Evolutionary conservation across 2,329 filamentous ascomycete species (phyloP).

Genomic region (Parastagonospora avenae): DNA sequence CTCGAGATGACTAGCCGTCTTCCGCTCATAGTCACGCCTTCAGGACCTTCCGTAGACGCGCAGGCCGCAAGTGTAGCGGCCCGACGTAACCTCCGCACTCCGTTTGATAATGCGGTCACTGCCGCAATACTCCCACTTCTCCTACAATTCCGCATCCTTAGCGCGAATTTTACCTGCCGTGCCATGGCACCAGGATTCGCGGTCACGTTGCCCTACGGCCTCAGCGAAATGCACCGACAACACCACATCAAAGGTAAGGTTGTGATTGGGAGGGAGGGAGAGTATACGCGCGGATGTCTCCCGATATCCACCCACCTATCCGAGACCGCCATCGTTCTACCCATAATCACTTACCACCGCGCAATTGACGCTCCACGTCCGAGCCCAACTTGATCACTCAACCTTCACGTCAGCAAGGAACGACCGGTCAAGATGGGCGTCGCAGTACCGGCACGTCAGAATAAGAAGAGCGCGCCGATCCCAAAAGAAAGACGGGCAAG

Average conservation of each 20-base stretch:
- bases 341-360: background rate
- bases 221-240: background rate
- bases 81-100: background rate
- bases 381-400: background rate
- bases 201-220: background rate
- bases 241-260: constrained; percentile 3
- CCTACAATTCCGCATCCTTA: background rate
- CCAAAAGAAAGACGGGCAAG: background rate
- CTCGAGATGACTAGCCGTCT: too few species aligned
- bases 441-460: too few species aligned
- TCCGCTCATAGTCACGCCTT: too few species aligned
- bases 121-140: background rate
- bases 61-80: too few species aligned
- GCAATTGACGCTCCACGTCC: background rate
- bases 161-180: background rate
- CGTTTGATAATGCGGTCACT: background rate
- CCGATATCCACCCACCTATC: background rate
- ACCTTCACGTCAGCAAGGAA: background rate
- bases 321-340: background rate
- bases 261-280: background rate
- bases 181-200: background rate
- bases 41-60: too few species aligned
- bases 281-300: background rate
- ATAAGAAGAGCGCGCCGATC: too few species aligned
- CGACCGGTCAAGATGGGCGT: background rate